phyloP scores from a whole-genome alignment of 2,329 filamentous ascomycete species.

The Coleophoma crateriformis region DNA sequence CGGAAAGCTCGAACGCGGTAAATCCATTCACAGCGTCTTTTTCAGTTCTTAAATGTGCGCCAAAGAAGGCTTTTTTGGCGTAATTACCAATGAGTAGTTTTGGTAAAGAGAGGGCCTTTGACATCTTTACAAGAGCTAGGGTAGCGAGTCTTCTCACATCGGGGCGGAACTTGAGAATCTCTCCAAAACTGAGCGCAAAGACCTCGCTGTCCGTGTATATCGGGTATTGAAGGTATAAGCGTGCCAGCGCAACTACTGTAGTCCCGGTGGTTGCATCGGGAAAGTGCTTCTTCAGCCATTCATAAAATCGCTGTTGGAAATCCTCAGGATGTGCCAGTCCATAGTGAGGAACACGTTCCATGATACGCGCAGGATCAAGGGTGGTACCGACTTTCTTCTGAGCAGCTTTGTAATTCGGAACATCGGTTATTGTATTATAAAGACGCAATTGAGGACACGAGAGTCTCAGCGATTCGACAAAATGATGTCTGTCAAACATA shows the following conservation, averaged over 20 bases:
- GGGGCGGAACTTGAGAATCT: conserved; percentile 18
- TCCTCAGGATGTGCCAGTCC: conserved; percentile 16
- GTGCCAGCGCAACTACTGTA: conserved; percentile 11
- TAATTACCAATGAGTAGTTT: conserved; percentile 4
- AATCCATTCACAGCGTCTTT: conserved; percentile 15
- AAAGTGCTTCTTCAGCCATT: conserved; percentile 15
- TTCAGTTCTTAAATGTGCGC: conserved; percentile 20
- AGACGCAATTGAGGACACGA: conserved; percentile 22
- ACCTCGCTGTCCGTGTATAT: conserved; percentile 12
- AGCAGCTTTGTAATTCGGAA: conserved; percentile 3
- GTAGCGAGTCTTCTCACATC: conserved; percentile 16
- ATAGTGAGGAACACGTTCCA: conserved; percentile 10
- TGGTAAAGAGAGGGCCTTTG: conserved; percentile 3
- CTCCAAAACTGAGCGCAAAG: conserved; percentile 15
- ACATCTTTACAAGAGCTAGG: conserved; percentile 9
- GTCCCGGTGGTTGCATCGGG: conserved; percentile 4
- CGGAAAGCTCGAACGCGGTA: conserved; percentile 12
- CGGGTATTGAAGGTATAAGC: conserved; percentile 18
- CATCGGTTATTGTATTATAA: conserved; percentile 14
- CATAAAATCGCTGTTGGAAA: conserved; percentile 16
- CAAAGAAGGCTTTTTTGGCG: conserved; percentile 12
- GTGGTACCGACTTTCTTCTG: conserved; percentile 9
- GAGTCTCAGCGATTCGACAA: conserved; percentile 14
- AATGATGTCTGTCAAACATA: conserved; percentile 21
- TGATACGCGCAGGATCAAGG: conserved; percentile 17